phyloP scores from a whole-genome alignment of 148 eudicot species.

The Polygonum maritimum region DNA sequence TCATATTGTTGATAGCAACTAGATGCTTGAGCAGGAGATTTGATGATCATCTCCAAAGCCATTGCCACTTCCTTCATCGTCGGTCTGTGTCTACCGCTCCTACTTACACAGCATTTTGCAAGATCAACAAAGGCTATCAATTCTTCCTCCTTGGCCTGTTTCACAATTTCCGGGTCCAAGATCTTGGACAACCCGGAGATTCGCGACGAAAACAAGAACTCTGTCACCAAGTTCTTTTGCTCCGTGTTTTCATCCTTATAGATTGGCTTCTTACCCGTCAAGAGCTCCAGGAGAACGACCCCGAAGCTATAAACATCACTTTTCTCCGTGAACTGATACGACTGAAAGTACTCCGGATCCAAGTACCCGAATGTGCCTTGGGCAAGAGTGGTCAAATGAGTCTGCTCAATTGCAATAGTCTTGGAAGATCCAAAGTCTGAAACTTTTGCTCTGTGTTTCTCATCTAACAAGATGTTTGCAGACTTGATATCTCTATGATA shows the following conservation, averaged over 20 bases:
- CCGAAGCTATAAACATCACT: conserved; percentile 36
- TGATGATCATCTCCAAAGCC: not conserved
- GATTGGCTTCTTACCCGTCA: not conserved
- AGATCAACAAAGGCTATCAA: not conserved
- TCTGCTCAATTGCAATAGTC: not conserved
- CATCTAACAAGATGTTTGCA: not conserved
- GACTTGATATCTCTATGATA: not conserved
- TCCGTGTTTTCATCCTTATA: not conserved
- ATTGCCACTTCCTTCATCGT: not conserved
- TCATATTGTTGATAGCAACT: not conserved
- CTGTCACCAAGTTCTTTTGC: conserved; percentile 4
- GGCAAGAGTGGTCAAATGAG: not conserved
- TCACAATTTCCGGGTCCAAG: not conserved
- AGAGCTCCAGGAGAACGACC: conserved; percentile 13
- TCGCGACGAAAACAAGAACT: not conserved
- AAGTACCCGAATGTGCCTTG: not conserved
- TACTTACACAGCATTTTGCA: not conserved
- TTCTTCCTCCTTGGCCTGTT: not conserved
- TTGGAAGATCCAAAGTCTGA: not conserved
- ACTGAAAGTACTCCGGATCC: conserved; percentile 18
- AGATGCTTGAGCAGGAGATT: not conserved
- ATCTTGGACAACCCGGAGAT: not conserved
- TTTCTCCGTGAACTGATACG: conserved; percentile 26
- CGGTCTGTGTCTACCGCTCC: not conserved
- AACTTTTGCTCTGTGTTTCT: not conserved